A percentile compares a stretch with the other conserved stretches of the same genome.
Evolutionary conservation across 495 filamentous ascomycete genomes (phyloP).

Genomic region (Parathielavia hyrcaniae): DNA sequence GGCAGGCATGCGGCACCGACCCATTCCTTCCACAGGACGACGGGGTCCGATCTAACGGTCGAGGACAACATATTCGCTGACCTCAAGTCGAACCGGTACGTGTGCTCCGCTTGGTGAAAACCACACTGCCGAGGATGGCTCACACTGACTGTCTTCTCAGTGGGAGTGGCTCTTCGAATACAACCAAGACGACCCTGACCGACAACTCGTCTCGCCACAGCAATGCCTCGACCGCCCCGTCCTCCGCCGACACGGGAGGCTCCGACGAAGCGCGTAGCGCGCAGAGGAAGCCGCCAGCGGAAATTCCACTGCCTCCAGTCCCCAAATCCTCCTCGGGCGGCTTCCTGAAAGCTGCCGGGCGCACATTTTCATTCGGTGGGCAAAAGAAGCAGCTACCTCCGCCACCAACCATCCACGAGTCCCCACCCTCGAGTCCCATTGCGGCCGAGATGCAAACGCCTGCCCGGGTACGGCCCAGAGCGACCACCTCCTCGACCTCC

Average conservation of each 20-base stretch:
- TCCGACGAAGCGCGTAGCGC: conserved; percentile 49
- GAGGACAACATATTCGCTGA: conserved; percentile 54
- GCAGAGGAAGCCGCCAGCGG: conserved; percentile 46
- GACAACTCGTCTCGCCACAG: conserved; percentile 66
- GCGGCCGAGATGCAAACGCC: conserved; percentile 28
- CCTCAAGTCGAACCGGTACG: conserved; percentile 51
- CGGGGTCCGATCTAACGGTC: conserved; percentile 32
- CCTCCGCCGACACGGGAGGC: conserved; percentile 56
- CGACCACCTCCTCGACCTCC: conserved; percentile 45
- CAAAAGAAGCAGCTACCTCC: conserved; percentile 45
- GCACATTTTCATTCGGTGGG: conserved; percentile 69
- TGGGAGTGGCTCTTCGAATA: conserved; percentile 60
- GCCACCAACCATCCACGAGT: conserved; percentile 40
- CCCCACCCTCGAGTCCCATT: conserved; percentile 32
- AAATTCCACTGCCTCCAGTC: conserved; percentile 53
- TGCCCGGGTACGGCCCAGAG: conserved; percentile 37
- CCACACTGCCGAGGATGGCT: neutral
- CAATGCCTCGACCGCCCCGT: conserved; percentile 66
- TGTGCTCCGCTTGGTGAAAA: conserved; percentile 6
- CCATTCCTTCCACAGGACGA: conserved; percentile 26
- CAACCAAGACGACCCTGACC: conserved; percentile 53
- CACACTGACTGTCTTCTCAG: conserved; percentile 35
- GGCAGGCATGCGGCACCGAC: conserved; percentile 30
- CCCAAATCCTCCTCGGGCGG: conserved; percentile 44
- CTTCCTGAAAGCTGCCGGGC: conserved; percentile 60